phyloP scores from a whole-genome alignment of 192 early-diverging fungal species.

The Coemansia sp. region DNA sequence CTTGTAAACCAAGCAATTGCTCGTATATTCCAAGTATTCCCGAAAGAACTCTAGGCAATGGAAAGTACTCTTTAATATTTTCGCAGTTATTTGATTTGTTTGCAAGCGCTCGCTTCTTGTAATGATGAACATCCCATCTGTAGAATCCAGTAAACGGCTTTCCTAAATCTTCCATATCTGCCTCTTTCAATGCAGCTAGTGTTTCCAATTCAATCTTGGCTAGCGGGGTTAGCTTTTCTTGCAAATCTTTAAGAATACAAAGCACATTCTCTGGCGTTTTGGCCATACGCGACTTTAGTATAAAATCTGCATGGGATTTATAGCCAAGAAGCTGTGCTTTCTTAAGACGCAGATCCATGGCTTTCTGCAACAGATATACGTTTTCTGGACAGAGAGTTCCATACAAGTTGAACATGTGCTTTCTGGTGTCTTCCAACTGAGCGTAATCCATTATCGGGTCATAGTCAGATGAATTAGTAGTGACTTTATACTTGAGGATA shows the following conservation, averaged over 20 bases:
- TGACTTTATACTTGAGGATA: conserved; percentile 57
- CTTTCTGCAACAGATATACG: conserved; percentile 55
- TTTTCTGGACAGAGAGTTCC: conserved; percentile 57
- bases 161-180: conserved; percentile 32
- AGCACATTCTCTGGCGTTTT: conserved; percentile 61
- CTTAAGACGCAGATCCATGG: conserved; percentile 43
- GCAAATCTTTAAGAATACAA: conserved; percentile 62
- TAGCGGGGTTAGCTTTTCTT: conserved; percentile 46
- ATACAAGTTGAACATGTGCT: conserved; percentile 26
- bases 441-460: conserved; percentile 41
- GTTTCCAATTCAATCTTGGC: conserved; percentile 57
- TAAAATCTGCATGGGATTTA: conserved; percentile 60
- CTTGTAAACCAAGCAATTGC: conserved; percentile 61
- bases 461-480: conserved; percentile 63
- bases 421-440: conserved; percentile 51
- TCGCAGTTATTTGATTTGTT: conserved; percentile 62
- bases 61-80: conserved; percentile 73
- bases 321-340: conserved; percentile 63
- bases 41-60: conserved; percentile 52
- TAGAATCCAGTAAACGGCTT: conserved; percentile 56
- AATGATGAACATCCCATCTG: conserved; percentile 69
- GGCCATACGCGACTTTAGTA: conserved; percentile 72
- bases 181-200: conserved; percentile 61
- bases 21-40: conserved; percentile 70
- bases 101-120: conserved; percentile 62